Base-by-base conservation (phyloP, 352 stramenopile species). In the Phytopythium kandeliae region DNA sequence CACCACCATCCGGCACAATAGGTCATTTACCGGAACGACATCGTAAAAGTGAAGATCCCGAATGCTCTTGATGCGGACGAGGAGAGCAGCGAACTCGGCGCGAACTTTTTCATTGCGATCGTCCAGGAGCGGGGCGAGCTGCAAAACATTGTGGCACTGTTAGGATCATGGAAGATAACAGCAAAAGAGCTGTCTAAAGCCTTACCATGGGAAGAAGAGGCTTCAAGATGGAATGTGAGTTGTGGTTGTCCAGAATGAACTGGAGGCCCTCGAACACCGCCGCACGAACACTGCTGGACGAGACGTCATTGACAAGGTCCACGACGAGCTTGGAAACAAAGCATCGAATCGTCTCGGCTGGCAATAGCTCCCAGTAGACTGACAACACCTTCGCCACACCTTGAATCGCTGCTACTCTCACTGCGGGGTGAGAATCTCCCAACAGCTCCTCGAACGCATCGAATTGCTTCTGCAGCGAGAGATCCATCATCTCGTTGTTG, bases 51-150 rank as follows among this genome's bases (percentile, higher is more conserved):
- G 82, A 49, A 95, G 54, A 55, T 89, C 83, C 15, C 85, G 74
- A 49, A 95, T 92, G 55, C 82, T 95, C 57, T 95, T 95, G 63
- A 95, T 84, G 35, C 85, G 79, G 12, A 93, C 78, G 21, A 95
- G 71, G 10, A 95, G 68, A 17, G 72, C 69, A 6, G 64, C 71
- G 63, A 95, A 89, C 43, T 86, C 82, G 19, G 79, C 78, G 9
- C 85, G 85, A 11, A 95, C 85, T 49, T 77, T 83, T 26, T 92
- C 85, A 50, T 92, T 89, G 5, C 74, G 73, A 44, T 95, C 85
- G 60, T 95, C 86, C 54, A 95, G 86, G 38, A 92, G 49, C 24
- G 82, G 80, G 4, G 85, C 71, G 10, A 95, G 61, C 80, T 92
- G 36, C 31, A 22, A 33, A n/a, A 28, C 13, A 21, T 31, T 12